Percentiles rank a stretch among this genome's conserved stretches.
phyloP scores from a whole-genome alignment of 1,284 basidiomycete species.

The Cronartium quercuum region DNA sequence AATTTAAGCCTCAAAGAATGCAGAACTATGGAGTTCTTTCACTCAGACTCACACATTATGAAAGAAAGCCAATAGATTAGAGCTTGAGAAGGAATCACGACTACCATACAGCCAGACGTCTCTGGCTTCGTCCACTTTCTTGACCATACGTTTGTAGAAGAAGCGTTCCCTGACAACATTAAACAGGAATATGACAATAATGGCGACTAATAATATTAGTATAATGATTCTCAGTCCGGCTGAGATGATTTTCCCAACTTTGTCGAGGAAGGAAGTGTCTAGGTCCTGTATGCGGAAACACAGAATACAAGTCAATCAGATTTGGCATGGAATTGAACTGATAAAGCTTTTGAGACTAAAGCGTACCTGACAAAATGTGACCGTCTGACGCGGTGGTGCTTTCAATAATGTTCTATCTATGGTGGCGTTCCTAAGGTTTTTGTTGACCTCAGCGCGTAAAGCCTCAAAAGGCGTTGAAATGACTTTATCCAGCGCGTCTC shows the following conservation, averaged over 20 bases:
- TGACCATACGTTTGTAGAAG: conserved; percentile 10
- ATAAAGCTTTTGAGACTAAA: not conserved
- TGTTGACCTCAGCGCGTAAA: conserved; percentile 16
- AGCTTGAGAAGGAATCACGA: not conserved
- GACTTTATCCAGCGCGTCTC: conserved; percentile 28
- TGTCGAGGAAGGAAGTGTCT: conserved; percentile 33
- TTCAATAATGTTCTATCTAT: conserved; percentile 17
- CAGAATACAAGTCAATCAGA: not conserved
- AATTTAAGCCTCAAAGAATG: not conserved
- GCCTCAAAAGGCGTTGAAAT: conserved; percentile 34
- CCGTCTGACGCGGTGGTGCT: conserved; percentile 12
- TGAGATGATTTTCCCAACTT: conserved; percentile 16
- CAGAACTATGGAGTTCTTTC: not conserved
- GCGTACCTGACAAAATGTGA: conserved; percentile 26
- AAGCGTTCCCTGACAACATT: conserved; percentile 28
- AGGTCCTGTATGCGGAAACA: conserved; percentile 3
- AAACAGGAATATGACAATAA: conserved; percentile 18
- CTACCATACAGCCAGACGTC: conserved; percentile 16
- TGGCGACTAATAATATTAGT: conserved; percentile 1
- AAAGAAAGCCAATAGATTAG: conserved; percentile 25
- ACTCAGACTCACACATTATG: conserved; percentile 15
- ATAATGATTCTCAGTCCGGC: conserved; percentile 14
- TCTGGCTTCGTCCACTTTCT: conserved; percentile 8
- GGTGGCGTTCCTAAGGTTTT: conserved; percentile 20
- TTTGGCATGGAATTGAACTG: not conserved